These are phyloP conservation scores for Corynespora cassiicola DNA, from an alignment of 2,329 filamentous ascomycete genomes.

Conservation along the genomic window DNA sequence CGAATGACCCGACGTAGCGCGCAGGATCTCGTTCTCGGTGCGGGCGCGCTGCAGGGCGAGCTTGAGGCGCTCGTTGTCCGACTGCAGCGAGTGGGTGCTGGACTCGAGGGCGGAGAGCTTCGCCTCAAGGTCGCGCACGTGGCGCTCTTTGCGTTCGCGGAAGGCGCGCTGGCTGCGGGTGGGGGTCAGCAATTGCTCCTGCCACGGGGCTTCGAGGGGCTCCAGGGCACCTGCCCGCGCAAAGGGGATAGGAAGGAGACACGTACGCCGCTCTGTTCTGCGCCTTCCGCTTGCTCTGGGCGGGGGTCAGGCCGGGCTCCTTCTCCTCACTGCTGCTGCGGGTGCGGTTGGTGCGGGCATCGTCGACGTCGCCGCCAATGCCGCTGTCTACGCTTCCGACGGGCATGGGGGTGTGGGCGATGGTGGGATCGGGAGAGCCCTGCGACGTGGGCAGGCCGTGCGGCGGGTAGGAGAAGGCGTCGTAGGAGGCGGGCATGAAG, in stretches of 20 bases:
- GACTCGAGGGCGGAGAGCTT: conserved; percentile 81
- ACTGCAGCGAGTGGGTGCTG: conserved; percentile 72
- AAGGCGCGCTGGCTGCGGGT: conserved; percentile 86
- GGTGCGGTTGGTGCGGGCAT: conserved; percentile 35
- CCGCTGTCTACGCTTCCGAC: conserved; percentile 53
- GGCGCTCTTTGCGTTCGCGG: conserved; percentile 91
- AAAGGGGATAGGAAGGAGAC: conserved; percentile 1
- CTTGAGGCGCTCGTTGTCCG: conserved; percentile 87
- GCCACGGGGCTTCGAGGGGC: no score
- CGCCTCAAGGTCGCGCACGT: conserved; percentile 90
- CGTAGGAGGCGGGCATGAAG: conserved; percentile 29
- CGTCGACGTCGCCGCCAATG: conserved; percentile 48
- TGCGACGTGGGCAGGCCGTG: conserved; percentile 35
- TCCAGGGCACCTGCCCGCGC: not conserved
- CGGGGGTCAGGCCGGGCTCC: conserved; percentile 51
- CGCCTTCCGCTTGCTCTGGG: conserved; percentile 67
- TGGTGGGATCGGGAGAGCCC: conserved; percentile 37
- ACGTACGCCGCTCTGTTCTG: conserved; percentile 77
- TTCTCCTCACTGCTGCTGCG: conserved; percentile 56
- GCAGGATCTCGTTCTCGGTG: conserved; percentile 92
- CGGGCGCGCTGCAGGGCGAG: conserved; percentile 81
- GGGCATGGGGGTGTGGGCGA: conserved; percentile 36
- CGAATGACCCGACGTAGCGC: conserved; percentile 69
- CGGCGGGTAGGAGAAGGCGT: conserved; percentile 33
- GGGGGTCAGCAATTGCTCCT: conserved; percentile 9